These are phyloP conservation scores for Schwanniomyces polymorphus DNA, from an alignment of 805 yeast genomes.

Conservation along the genomic window DNA sequence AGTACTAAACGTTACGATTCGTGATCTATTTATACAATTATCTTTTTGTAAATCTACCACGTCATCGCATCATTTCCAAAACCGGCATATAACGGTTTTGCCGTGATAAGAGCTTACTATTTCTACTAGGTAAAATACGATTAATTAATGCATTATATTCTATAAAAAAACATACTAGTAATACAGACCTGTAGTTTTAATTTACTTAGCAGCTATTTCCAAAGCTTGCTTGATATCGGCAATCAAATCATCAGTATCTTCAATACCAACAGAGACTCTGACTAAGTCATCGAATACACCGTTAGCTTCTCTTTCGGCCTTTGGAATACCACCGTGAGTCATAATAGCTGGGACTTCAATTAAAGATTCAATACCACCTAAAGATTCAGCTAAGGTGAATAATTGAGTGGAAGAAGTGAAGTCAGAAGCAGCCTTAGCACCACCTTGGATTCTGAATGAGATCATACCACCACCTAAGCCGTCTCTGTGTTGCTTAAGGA, in stretches of 20 bases:
- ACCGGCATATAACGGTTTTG: background rate
- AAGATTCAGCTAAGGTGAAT: slow-evolving; percentile 85
- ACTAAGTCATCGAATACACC: slow-evolving; percentile 83
- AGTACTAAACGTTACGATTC: background rate
- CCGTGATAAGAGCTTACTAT: background rate
- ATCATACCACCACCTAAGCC: slow-evolving; percentile 92
- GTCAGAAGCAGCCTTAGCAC: slow-evolving; percentile 70
- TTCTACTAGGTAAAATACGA: no score
- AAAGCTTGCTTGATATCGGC: slow-evolving; percentile 73
- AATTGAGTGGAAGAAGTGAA: slow-evolving; percentile 73
- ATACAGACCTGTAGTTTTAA: background rate
- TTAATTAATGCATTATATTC: background rate
- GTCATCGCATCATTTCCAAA: background rate
- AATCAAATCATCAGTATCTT: slow-evolving; percentile 75
- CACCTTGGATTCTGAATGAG: slow-evolving; percentile 83
- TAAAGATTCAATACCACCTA: slow-evolving; percentile 87
- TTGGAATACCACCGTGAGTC: slow-evolving; percentile 92
- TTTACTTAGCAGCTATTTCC: slow-evolving; percentile 19
- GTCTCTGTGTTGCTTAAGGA: slow-evolving; percentile 73
- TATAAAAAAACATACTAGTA: background rate
- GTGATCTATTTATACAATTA: background rate
- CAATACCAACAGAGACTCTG: slow-evolving; percentile 85
- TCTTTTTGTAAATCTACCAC: background rate
- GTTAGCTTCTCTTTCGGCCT: slow-evolving; percentile 69
- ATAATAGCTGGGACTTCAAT: slow-evolving; percentile 86